phyloP scores from a whole-genome alignment of 2,329 filamentous ascomycete species.

The Pseudogymnoascus sp. region DNA sequence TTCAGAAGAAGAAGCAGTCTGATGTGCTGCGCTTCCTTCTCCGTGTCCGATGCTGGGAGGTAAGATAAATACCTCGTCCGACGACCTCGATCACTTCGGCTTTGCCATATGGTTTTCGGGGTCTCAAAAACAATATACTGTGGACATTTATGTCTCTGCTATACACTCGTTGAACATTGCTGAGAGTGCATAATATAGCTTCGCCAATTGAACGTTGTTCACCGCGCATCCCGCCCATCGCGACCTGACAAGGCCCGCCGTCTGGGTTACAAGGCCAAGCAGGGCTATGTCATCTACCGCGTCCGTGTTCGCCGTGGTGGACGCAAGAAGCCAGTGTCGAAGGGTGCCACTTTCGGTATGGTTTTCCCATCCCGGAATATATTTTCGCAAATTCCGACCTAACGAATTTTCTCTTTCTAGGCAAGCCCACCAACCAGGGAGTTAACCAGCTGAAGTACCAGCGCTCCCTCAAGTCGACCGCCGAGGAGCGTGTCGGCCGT shows the following conservation, averaged over 20 bases:
- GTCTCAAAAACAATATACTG: conserved; percentile 25
- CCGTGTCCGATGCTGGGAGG: conserved; percentile 99
- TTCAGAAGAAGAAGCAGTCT: conserved; percentile 99
- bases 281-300: conserved; percentile 99
- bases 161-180: conserved; percentile 99
- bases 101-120: conserved; percentile 12
- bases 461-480: conserved; percentile 93
- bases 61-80: conserved; percentile 48
- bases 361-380: conserved; percentile 15
- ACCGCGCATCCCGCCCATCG: conserved; percentile 95
- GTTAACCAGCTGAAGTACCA: conserved; percentile 99
- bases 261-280: conserved; percentile 99
- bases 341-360: conserved; percentile 98
- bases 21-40: conserved; percentile 99
- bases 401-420: conserved; percentile 38
- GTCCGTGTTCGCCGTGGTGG: conserved; percentile 96
- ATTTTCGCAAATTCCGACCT: conserved; percentile 19
- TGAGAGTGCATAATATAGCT: conserved; percentile 99
- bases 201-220: conserved; percentile 98
- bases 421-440: conserved; percentile 99
- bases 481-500: conserved; percentile 99
- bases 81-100: conserved; percentile 28
- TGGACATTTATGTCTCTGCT: conserved; percentile 49
- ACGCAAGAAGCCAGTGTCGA: conserved; percentile 90
- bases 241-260: conserved; percentile 99